A percentile compares a stretch with the other conserved stretches of the same genome.
phyloP scores from a whole-genome alignment of 495 filamentous ascomycete species.

The Physcia stellaris region DNA sequence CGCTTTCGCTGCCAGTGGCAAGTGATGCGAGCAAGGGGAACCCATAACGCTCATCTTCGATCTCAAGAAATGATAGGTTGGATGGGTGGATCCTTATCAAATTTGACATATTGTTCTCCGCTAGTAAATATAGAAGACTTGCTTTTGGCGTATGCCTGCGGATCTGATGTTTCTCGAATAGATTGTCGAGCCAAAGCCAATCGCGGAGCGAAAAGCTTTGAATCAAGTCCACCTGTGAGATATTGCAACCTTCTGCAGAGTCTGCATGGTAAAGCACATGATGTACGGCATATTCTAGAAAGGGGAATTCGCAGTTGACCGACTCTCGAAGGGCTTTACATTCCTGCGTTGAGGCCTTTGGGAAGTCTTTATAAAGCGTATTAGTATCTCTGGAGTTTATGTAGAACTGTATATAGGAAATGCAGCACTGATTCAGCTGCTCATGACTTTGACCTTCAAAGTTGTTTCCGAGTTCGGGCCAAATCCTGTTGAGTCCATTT shows the following conservation, averaged over 20 bases:
- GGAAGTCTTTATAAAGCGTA: constrained; percentile 5
- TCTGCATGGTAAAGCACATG: constrained; percentile 33
- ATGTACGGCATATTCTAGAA: constrained; percentile 31
- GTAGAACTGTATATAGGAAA: constrained; percentile 12
- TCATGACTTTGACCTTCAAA: constrained; percentile 23
- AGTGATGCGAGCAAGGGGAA: too few species aligned
- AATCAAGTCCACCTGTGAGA: constrained; percentile 28
- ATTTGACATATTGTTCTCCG: constrained; percentile 24
- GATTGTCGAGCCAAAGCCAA: constrained; percentile 28
- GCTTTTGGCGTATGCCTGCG: constrained; percentile 20
- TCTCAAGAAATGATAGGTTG: too few species aligned
- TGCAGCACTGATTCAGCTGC: constrained; percentile 24
- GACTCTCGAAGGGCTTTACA: constrained; percentile 11
- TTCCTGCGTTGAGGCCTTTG: constrained; percentile 14
- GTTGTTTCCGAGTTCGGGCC: constrained; percentile 17
- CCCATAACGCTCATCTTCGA: too few species aligned
- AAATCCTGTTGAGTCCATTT: constrained; percentile 23
- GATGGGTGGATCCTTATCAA: constrained; percentile 24
- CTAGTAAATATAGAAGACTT: constrained; percentile 33
- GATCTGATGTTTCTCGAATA: constrained; percentile 19
- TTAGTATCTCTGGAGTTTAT: constrained; percentile 10
- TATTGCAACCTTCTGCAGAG: constrained; percentile 15
- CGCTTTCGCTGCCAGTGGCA: too few species aligned
- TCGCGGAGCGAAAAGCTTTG: constrained; percentile 15
- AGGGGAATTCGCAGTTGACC: constrained; percentile 21